A percentile compares a stretch with the other conserved stretches of the same genome.
These are phyloP conservation scores for Phytophthora foliorum DNA, from an alignment of 352 stramenopile species.

Conservation along the genomic window DNA sequence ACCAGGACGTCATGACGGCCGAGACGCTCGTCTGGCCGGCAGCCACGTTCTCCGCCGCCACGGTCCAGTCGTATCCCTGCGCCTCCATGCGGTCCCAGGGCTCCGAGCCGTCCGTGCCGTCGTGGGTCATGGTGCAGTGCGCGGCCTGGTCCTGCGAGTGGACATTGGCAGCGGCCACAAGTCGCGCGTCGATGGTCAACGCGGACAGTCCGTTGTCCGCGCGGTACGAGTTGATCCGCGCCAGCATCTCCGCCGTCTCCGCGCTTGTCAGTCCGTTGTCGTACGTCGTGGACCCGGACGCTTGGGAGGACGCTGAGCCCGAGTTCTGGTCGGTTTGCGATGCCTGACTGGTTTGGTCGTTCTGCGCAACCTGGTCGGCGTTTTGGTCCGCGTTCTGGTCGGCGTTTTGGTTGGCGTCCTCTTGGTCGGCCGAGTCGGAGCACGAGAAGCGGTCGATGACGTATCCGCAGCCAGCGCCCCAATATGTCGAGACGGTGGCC, in stretches of 20 bases:
- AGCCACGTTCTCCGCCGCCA: slow-evolving; percentile 63
- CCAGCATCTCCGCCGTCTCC: slow-evolving; percentile 56
- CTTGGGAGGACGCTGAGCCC: slow-evolving; percentile 5
- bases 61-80: slow-evolving; percentile 51
- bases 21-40: slow-evolving; percentile 49
- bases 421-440: slow-evolving; percentile 20
- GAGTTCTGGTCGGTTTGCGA: slow-evolving; percentile 2
- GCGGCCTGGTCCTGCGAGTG: slow-evolving; percentile 59
- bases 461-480: slow-evolving; percentile 51
- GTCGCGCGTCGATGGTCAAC: slow-evolving; percentile 51
- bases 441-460: slow-evolving; percentile 47
- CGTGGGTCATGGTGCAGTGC: slow-evolving; percentile 57
- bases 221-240: slow-evolving; percentile 62
- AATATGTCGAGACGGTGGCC: slow-evolving; percentile 22
- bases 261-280: slow-evolving; percentile 48
- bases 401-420: slow-evolving; percentile 17
- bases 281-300: slow-evolving; percentile 27
- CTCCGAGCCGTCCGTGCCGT: slow-evolving; percentile 48
- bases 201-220: slow-evolving; percentile 41
- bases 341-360: neutral
- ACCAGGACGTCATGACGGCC: slow-evolving; percentile 60
- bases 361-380: slow-evolving; percentile 10
- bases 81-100: slow-evolving; percentile 48
- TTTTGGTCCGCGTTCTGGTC: slow-evolving; percentile 9
- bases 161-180: slow-evolving; percentile 44